phyloP scores from a whole-genome alignment of 495 filamentous ascomycete species.

The Tuber indicum region DNA sequence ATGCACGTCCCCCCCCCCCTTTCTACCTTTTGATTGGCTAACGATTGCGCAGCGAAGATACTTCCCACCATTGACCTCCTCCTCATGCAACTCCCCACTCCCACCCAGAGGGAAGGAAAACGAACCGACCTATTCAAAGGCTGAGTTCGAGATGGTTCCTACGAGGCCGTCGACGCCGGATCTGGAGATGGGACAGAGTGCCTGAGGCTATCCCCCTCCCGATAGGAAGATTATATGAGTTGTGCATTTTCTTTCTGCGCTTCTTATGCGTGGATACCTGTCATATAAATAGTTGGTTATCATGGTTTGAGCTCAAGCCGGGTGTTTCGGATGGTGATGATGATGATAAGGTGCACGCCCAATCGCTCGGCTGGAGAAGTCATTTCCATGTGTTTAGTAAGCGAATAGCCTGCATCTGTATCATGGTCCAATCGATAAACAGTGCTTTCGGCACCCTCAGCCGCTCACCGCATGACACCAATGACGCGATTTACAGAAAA shows the following conservation, averaged over 20 bases:
- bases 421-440: background rate
- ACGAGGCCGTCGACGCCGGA: slow-evolving; percentile 25
- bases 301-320: background rate
- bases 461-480: background rate
- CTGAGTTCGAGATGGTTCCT: slow-evolving; percentile 29
- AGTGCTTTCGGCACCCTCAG: background rate
- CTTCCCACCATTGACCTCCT: slow-evolving; percentile 50
- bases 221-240: background rate
- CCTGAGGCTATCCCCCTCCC: background rate
- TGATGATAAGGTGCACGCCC: background rate
- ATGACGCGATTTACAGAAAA: background rate
- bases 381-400: background rate
- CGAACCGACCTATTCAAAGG: slow-evolving; percentile 4
- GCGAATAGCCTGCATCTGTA: background rate
- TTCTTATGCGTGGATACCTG: background rate
- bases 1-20: slow-evolving; percentile 41
- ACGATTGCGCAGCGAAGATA: slow-evolving; percentile 43
- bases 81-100: slow-evolving; percentile 49
- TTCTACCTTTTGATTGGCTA: background rate
- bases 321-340: background rate
- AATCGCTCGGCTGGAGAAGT: background rate
- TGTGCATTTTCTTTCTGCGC: background rate
- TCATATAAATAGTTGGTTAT: background rate
- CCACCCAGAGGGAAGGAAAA: slow-evolving; percentile 13
- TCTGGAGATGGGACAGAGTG: slow-evolving; percentile 23